Base-by-base conservation (phyloP, 345 rosid species). In the Linum trigynum region DNA sequence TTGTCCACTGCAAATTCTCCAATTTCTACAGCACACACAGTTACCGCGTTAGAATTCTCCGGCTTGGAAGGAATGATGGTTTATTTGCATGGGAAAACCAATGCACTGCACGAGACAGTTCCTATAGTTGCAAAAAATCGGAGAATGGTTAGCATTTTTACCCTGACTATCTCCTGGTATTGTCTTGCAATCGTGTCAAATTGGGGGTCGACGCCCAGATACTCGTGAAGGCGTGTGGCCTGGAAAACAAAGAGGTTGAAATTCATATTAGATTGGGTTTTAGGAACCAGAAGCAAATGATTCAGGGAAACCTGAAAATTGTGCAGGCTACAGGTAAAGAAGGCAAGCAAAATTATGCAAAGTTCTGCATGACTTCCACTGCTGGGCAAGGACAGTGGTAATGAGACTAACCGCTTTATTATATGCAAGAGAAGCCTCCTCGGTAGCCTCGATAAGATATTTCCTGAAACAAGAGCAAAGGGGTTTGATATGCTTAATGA, bases 141-240 rank as follows among this genome's bases (percentile, higher is more conserved):
- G 38, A 35, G 36, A 2, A 48, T 48, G 53, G 53, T 48, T 48
- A 48, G 6, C 3, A 40, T 1, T 7, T 23, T 67, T 82, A 88
- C 99, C 96, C 84, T 84, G 42, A 94, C 95, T 65, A 94, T 83
- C 63, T 90, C 99, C 69, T 88, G 97, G 78, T 90, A 94, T 77
- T 90, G 95, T 78, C 92, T 86, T 61, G 97, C 97, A 67, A 86
- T 86, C 51, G 83, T 75, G 75, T 94, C 97, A 9, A 90, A 94
- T 74, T 85, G 95, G 32, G 99, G 99, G 84, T 94, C 97, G 0
- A 94, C 96, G 12, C 99, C 99, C 70, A 86, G 97, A 75, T 94
- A 94, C 70, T 94, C 99, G n/a, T 88, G 85, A 38, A 94, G 97
- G 62, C 97, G 92, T 3, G 96, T 90, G 4, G 86, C 96, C 97